These are phyloP conservation scores for Obba rivulosa DNA, from an alignment of 768 basidiomycete genomes.

Conservation along the genomic window DNA sequence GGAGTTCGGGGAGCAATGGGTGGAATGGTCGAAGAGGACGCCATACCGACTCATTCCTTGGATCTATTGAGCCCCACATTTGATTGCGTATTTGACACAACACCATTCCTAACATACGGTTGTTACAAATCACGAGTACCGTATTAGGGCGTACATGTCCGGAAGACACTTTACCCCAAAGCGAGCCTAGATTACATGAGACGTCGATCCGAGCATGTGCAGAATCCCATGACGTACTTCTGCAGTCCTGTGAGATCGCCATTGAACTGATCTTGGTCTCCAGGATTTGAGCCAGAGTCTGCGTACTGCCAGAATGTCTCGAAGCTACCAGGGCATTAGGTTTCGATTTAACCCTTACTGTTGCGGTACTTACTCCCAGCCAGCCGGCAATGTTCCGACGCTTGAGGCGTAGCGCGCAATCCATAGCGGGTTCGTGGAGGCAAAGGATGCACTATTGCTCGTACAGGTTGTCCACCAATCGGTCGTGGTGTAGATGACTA, in stretches of 20 bases:
- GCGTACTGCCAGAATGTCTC: constrained; percentile 60
- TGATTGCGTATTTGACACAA: no score
- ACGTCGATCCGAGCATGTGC: no score
- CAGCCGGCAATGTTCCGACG: constrained; percentile 52
- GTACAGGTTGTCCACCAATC: constrained; percentile 69
- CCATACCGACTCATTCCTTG: constrained; percentile 6
- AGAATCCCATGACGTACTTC: constrained; percentile 21
- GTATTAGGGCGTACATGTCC: no score
- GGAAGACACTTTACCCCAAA: not conserved
- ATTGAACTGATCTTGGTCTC: constrained; percentile 54
- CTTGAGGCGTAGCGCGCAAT: constrained; percentile 48
- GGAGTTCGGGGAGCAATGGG: constrained; percentile 11
- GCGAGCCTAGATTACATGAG: not conserved
- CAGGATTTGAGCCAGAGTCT: constrained; percentile 48
- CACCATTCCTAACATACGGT: no score
- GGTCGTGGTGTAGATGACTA: constrained; percentile 59
- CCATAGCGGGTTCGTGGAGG: constrained; percentile 51
- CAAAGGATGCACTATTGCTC: constrained; percentile 49
- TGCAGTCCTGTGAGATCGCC: constrained; percentile 41
- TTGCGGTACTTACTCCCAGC: constrained; percentile 41
- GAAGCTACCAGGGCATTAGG: constrained; percentile 26
- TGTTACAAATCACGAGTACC: no score
- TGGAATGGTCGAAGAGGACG: constrained; percentile 7
- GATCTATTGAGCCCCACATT: constrained; percentile 5
- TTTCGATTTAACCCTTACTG: not conserved